Percentiles rank a stretch among this genome's conserved stretches.
Conservation (phyloP, 2,329 filamentous ascomycete genomes). For the Trematosphaeria pertusa region DNA sequence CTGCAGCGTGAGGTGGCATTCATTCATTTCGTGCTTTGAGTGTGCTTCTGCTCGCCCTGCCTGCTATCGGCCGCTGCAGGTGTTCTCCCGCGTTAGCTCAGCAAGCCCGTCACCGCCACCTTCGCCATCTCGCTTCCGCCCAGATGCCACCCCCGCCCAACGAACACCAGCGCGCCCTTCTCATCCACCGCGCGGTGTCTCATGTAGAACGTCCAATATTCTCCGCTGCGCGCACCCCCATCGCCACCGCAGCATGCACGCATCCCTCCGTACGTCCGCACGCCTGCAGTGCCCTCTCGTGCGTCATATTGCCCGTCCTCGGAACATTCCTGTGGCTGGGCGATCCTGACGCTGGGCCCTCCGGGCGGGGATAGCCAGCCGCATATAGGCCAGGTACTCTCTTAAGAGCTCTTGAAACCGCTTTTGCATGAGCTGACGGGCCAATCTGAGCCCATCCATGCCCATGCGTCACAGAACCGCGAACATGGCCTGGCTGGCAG, state of each 20-base stretch:
- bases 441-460: slow-evolving; percentile 46
- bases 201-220: slow-evolving; percentile 22
- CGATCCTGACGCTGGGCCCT: slow-evolving; percentile 36
- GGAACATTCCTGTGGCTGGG: slow-evolving; percentile 45
- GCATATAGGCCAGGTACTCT: slow-evolving; percentile 46
- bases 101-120: too few species aligned
- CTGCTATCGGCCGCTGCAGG: too few species aligned
- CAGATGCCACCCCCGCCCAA: too few species aligned
- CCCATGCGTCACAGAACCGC: slow-evolving; percentile 46
- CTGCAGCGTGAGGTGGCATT: neutral
- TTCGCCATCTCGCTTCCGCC: too few species aligned
- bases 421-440: slow-evolving; percentile 45
- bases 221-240: slow-evolving; percentile 21
- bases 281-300: slow-evolving; percentile 34
- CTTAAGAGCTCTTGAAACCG: slow-evolving; percentile 49
- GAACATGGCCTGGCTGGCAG: slow-evolving; percentile 32
- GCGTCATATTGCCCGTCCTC: slow-evolving; percentile 36
- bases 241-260: slow-evolving; percentile 27
- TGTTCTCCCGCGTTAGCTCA: too few species aligned
- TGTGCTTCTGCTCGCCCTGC: neutral
- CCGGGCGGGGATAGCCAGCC: slow-evolving; percentile 39
- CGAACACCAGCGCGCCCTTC: slow-evolving; percentile 1
- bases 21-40: slow-evolving; percentile 6
- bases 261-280: slow-evolving; percentile 31
- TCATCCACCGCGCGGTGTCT: slow-evolving; percentile 20